Conservation (phyloP, 2,329 filamentous ascomycete genomes). For the Alternaria brassicicola region DNA sequence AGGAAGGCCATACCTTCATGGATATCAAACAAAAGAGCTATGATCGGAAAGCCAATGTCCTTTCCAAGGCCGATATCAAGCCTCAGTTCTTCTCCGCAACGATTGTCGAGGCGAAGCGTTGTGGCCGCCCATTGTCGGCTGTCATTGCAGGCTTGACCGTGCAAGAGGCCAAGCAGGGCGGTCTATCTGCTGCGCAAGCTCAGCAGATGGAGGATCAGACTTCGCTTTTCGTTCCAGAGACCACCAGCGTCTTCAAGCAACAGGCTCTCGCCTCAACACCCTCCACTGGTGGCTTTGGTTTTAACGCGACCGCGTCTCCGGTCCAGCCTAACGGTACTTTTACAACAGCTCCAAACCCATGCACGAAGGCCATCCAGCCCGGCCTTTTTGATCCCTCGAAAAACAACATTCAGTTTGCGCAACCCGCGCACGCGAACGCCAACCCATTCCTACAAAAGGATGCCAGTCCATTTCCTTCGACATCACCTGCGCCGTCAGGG, state of each 20-base stretch:
- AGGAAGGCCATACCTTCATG: slow-evolving; percentile 57
- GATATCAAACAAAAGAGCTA: slow-evolving; percentile 58
- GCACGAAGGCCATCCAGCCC: slow-evolving; percentile 24
- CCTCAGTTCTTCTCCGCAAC: slow-evolving; percentile 60
- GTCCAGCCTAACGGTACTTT: slow-evolving; percentile 22
- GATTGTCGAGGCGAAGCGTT: slow-evolving; percentile 65
- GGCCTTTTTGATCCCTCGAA: slow-evolving; percentile 40
- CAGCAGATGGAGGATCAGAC: slow-evolving; percentile 27
- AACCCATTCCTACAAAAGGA: slow-evolving; percentile 20
- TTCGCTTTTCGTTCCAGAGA: slow-evolving; percentile 52
- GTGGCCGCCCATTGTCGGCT: slow-evolving; percentile 60
- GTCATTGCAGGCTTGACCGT: slow-evolving; percentile 64
- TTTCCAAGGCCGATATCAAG: slow-evolving; percentile 30
- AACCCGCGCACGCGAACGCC: slow-evolving; percentile 3
- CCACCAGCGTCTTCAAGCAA: slow-evolving; percentile 21
- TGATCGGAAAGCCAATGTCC: slow-evolving; percentile 24
- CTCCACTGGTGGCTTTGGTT: neutral
- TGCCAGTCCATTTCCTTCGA: neutral
- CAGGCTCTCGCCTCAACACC: neutral
- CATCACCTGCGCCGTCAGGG: neutral
- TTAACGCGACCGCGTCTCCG: slow-evolving; percentile 27
- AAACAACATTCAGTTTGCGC: slow-evolving; percentile 36
- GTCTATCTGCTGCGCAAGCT: slow-evolving; percentile 54
- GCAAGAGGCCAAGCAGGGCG: slow-evolving; percentile 55
- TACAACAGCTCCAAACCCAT: slow-evolving; percentile 17